phyloP scores from a whole-genome alignment of 495 filamentous ascomycete species.

The Chaetomium cochliodes region DNA sequence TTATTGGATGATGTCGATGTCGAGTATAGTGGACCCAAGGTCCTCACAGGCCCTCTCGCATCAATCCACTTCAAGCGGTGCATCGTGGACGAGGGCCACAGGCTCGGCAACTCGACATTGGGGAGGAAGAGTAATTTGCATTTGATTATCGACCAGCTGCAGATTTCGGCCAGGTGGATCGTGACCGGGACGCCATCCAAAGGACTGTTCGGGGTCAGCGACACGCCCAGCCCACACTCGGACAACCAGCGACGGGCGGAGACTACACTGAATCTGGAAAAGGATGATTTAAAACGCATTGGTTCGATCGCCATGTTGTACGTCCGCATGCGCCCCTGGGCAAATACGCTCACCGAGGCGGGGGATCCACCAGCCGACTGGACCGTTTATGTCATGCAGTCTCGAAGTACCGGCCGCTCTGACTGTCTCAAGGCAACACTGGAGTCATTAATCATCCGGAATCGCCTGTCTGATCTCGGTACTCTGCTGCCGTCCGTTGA shows the following conservation, averaged over 20 bases:
- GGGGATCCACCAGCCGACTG: conserved; percentile 57
- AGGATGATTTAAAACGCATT: conserved; percentile 72
- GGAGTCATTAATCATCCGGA: conserved; percentile 77
- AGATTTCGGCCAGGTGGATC: conserved; percentile 77
- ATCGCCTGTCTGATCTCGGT: conserved; percentile 66
- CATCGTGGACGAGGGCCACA: conserved; percentile 91
- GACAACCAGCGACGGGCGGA: conserved; percentile 14
- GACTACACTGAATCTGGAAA: conserved; percentile 51
- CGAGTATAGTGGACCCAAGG: conserved; percentile 5
- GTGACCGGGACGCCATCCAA: conserved; percentile 88
- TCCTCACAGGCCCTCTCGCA: conserved; percentile 52
- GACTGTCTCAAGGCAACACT: conserved; percentile 68
- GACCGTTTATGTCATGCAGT: conserved; percentile 71
- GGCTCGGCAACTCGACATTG: conserved; percentile 58
- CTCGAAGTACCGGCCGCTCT: conserved; percentile 52
- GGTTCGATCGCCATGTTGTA: conserved; percentile 68
- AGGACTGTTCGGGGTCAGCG: conserved; percentile 68
- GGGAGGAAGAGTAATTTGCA: conserved; percentile 63
- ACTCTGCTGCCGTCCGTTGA: conserved; percentile 64
- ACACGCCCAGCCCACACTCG: not conserved
- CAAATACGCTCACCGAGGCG: conserved; percentile 35
- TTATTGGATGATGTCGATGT: conserved; percentile 50
- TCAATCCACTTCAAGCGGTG: conserved; percentile 78
- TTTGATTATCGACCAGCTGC: conserved; percentile 63
- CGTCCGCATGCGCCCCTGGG: conserved; percentile 76